A percentile compares a stretch with the other conserved stretches of the same genome.
These are phyloP conservation scores for Thielaviopsis populi DNA, from an alignment of 2,329 filamentous ascomycete species.

Conservation along the genomic window DNA sequence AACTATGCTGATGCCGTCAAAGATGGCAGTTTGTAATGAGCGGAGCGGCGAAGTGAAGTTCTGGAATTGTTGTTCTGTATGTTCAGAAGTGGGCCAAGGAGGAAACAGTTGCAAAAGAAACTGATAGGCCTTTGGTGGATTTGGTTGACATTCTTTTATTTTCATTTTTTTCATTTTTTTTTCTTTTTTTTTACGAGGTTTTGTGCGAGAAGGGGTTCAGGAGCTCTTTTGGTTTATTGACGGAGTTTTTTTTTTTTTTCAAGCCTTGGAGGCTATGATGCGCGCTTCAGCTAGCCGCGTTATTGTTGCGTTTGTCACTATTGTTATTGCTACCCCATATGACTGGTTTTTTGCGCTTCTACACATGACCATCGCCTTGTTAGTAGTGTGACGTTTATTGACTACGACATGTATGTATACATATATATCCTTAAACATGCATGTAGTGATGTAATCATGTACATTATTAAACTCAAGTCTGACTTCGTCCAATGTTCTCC, in stretches of 20 bases:
- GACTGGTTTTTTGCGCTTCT: too few species aligned
- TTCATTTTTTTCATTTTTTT: not conserved
- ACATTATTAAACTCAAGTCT: too few species aligned
- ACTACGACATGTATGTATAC: not conserved
- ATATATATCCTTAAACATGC: not conserved
- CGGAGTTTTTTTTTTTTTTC: not conserved
- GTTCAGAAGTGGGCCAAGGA: not conserved
- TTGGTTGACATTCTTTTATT: not conserved
- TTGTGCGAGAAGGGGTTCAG: not conserved
- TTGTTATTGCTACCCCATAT: not conserved
- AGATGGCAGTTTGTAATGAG: conserved; percentile 5
- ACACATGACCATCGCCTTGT: not conserved
- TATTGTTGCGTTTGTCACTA: not conserved
- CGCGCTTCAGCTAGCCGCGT: not conserved
- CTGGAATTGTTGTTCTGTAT: not conserved
- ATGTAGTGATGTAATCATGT: not conserved
- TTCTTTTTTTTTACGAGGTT: not conserved
- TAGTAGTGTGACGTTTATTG: not conserved
- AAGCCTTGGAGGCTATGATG: not conserved
- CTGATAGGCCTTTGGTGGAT: not conserved
- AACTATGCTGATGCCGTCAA: conserved; percentile 15
- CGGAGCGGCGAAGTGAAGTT: not conserved
- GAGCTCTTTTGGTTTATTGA: not conserved
- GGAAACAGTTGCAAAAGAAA: not conserved
- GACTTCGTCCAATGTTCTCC: not conserved